A percentile compares a stretch with the other conserved stretches of the same genome.
These are phyloP conservation scores for Alternaria triticina DNA, from an alignment of 2,329 filamentous ascomycete genomes.

Conservation along the genomic window DNA sequence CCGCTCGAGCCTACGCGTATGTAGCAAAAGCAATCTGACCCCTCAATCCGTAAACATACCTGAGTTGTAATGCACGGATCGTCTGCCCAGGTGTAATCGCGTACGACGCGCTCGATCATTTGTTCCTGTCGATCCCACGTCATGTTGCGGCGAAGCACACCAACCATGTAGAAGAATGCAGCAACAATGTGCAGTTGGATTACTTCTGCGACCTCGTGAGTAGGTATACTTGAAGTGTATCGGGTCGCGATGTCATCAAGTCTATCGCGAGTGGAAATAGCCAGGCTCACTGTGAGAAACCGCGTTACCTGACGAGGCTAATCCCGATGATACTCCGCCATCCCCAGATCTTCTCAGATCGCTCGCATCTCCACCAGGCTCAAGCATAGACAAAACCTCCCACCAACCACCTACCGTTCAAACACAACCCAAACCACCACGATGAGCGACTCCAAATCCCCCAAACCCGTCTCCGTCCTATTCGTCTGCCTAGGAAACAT, in stretches of 20 bases:
- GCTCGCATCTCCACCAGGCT: not conserved
- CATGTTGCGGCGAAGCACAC: not conserved
- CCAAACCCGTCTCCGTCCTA: constrained; percentile 70
- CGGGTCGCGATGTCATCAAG: not conserved
- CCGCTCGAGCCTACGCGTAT: not conserved
- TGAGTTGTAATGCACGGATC: not conserved
- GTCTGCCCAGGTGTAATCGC: not conserved
- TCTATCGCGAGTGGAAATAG: not conserved
- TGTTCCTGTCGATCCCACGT: constrained; percentile 1
- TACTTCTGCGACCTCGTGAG: not conserved
- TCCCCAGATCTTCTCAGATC: constrained; percentile 1
- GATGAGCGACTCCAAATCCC: constrained; percentile 15
- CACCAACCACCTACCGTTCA: no score
- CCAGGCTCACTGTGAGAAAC: not conserved
- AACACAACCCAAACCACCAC: not conserved
- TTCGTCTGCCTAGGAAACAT: constrained; percentile 99
- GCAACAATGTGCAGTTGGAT: not conserved
- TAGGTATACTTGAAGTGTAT: not conserved
- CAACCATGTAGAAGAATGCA: not conserved
- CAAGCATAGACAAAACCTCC: not conserved
- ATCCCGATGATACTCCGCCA: not conserved
- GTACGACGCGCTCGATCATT: not conserved
- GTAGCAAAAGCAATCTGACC: not conserved
- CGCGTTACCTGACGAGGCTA: not conserved
- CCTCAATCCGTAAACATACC: not conserved